Conservation (phyloP, 306 rosid genomes). For the Rubus idaeus region DNA sequence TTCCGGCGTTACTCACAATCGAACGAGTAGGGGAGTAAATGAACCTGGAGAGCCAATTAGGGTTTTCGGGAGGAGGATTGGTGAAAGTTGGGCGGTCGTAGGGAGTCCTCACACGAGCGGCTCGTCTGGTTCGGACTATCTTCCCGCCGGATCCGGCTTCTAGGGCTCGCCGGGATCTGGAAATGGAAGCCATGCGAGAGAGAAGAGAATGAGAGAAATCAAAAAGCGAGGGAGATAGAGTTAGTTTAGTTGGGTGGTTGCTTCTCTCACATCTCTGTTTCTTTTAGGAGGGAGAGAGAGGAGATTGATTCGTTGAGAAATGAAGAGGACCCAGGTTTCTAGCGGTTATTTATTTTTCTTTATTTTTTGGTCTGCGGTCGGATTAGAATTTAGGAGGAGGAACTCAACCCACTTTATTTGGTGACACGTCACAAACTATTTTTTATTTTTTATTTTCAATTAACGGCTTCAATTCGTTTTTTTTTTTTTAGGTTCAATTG, state of each 20-base stretch:
- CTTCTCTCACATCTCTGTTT: neutral
- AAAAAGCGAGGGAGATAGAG: neutral
- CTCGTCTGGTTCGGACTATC: constrained; percentile 58
- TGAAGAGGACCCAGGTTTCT: neutral
- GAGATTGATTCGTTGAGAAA: neutral
- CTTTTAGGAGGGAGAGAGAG: neutral
- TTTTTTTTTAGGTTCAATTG: neutral
- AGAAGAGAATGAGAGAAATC: neutral
- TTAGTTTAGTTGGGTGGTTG: constrained; percentile 2
- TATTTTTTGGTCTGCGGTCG: neutral
- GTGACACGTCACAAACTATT: neutral
- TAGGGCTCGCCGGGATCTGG: constrained; percentile 50
- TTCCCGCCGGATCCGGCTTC: constrained; percentile 77
- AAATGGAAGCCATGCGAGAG: constrained; percentile 50
- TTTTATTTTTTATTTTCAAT: neutral
- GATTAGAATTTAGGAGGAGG: neutral
- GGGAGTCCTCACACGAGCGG: constrained; percentile 49
- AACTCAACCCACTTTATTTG: neutral
- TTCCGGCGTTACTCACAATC: constrained; percentile 77
- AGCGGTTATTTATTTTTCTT: neutral
- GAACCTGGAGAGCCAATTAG: constrained; percentile 81
- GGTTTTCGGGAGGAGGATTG: constrained; percentile 29
- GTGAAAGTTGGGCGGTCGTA: constrained; percentile 58
- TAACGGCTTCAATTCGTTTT: neutral
- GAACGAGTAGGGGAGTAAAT: constrained; percentile 62